These are phyloP conservation scores for Erodium moschatum DNA, from an alignment of 441 rosid genomes.

Conservation along the genomic window DNA sequence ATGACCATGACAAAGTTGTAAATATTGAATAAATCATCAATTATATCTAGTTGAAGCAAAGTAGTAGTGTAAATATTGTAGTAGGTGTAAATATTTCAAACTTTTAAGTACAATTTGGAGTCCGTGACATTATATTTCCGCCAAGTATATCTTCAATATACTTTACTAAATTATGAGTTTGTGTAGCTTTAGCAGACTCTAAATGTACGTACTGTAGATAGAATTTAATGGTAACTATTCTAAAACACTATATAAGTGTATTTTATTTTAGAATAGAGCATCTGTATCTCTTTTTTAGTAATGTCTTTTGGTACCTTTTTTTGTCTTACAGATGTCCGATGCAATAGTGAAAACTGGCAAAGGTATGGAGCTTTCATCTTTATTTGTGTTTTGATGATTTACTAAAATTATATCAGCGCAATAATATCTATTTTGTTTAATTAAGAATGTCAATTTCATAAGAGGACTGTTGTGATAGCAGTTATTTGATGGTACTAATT, in stretches of 20 bases:
- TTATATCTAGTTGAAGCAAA: background rate
- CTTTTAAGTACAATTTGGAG: background rate
- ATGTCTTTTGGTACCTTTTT: constrained; percentile 3
- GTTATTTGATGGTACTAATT: constrained; percentile 17
- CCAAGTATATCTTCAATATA: background rate
- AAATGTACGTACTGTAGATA: background rate
- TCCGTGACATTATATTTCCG: background rate
- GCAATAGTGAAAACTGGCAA: constrained; percentile 48
- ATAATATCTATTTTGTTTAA: too few relatives aligned
- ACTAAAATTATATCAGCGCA: background rate
- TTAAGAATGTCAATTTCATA: too few relatives aligned
- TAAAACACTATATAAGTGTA: background rate
- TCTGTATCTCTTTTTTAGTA: background rate
- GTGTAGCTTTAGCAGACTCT: background rate
- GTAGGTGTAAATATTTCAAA: background rate
- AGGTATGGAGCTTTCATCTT: constrained; percentile 32
- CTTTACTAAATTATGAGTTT: background rate
- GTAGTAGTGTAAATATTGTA: background rate
- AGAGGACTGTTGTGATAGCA: constrained; percentile 6
- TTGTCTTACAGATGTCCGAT: constrained; percentile 49
- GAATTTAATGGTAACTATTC: background rate
- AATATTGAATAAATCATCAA: background rate
- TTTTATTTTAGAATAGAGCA: background rate
- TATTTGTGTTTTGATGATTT: constrained; percentile 1
- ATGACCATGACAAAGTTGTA: background rate